phyloP scores from a whole-genome alignment of 2,329 filamentous ascomycete genomes.

The Paraconiothyrium brasiliense region DNA sequence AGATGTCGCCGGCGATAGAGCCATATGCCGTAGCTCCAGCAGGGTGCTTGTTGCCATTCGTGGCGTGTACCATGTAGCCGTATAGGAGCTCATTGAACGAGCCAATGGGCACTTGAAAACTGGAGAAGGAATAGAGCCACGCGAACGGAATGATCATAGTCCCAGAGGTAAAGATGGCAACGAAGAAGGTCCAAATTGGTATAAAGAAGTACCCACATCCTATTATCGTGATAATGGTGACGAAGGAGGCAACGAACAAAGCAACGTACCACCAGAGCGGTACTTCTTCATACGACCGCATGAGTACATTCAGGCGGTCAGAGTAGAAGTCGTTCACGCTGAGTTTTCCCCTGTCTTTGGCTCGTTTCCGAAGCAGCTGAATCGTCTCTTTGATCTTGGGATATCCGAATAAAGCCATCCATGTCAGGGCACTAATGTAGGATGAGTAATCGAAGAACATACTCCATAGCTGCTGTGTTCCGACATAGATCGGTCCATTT shows the following conservation, averaged over 20 bases:
- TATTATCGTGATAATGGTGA: conserved; percentile 62
- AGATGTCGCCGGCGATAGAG: conserved; percentile 68
- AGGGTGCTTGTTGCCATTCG: conserved; percentile 62
- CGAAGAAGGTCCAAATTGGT: conserved; percentile 68
- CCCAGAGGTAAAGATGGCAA: conserved; percentile 65
- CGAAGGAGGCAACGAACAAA: conserved; percentile 61
- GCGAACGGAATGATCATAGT: conserved; percentile 66
- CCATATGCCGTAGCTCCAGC: conserved; percentile 67
- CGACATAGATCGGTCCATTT: conserved; percentile 66
- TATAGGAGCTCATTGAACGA: conserved; percentile 69
- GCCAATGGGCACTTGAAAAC: conserved; percentile 63
- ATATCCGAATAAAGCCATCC: conserved; percentile 67
- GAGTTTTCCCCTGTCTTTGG: conserved; percentile 34
- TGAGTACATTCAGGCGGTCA: conserved; percentile 68
- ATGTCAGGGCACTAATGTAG: conserved; percentile 66
- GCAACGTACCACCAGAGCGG: conserved; percentile 66
- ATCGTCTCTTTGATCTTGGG: conserved; percentile 58
- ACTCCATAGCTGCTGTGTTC: conserved; percentile 66
- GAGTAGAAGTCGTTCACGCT: conserved; percentile 64
- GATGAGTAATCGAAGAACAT: conserved; percentile 71
- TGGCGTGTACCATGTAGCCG: conserved; percentile 64
- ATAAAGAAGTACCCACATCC: conserved; percentile 65
- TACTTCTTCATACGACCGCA: conserved; percentile 66
- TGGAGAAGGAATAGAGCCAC: conserved; percentile 69
- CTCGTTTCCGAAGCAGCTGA: conserved; percentile 51